Percentiles rank a stretch among this genome's conserved stretches.
Evolutionary conservation across 2,329 filamentous ascomycete species (phyloP).

Genomic region (Triangularia setosa): DNA sequence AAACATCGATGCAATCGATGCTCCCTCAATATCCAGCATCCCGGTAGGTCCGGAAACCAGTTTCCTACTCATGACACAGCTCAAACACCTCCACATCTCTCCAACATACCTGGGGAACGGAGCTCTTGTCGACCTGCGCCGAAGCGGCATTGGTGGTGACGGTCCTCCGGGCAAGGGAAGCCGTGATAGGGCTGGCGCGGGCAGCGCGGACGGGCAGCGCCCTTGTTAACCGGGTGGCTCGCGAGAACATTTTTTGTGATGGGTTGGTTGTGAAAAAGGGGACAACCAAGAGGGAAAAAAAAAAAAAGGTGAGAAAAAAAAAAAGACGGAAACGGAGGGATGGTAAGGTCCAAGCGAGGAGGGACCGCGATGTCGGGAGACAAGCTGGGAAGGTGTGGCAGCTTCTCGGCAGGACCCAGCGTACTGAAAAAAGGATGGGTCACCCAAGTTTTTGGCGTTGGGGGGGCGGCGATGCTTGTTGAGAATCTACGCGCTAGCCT

Average conservation of each 20-base stretch:
- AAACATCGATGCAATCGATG: slow-evolving; percentile 4
- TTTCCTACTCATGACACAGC: not conserved
- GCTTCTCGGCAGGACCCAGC: slow-evolving; percentile 18
- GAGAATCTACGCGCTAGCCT: slow-evolving; percentile 21
- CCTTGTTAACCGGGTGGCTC: slow-evolving; percentile 60
- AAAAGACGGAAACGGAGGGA: slow-evolving; percentile 15
- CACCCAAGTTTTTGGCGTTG: slow-evolving; percentile 28
- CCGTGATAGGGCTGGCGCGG: slow-evolving; percentile 42
- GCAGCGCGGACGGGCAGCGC: slow-evolving; percentile 55
- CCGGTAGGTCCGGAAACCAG: slow-evolving; percentile 6
- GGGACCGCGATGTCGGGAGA: slow-evolving; percentile 18
- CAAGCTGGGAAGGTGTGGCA: slow-evolving; percentile 4
- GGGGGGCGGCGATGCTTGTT: slow-evolving; percentile 27
- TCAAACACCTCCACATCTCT: not conserved
- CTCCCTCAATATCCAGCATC: not conserved
- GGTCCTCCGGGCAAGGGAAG: slow-evolving; percentile 57
- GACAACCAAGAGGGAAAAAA: not conserved
- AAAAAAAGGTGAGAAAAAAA: not conserved
- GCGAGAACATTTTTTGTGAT: slow-evolving; percentile 60
- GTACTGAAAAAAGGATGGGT: not conserved
- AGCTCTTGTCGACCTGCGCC: slow-evolving; percentile 73
- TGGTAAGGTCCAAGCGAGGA: slow-evolving; percentile 1
- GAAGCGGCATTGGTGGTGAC: slow-evolving; percentile 96
- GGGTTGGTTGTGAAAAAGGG: not conserved
- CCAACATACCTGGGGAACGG: slow-evolving; percentile 47